These are phyloP conservation scores for Beverwykella pulmonaria DNA, from an alignment of 495 filamentous ascomycete species.

Conservation along the genomic window DNA sequence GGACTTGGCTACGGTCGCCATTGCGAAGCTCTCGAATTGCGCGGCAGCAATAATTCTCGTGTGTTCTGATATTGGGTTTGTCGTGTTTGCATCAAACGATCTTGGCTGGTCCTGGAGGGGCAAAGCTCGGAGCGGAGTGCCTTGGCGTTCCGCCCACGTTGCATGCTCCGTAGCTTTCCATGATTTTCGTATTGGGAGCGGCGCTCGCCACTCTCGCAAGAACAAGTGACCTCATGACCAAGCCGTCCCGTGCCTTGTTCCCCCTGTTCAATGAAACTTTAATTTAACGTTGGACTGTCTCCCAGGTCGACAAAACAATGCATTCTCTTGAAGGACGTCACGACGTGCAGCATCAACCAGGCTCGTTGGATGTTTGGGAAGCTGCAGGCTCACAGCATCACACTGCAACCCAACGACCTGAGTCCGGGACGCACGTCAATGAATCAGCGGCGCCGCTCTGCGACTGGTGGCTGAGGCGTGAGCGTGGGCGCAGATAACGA, in stretches of 20 bases:
- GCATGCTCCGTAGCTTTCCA: not conserved
- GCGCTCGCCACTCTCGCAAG: not conserved
- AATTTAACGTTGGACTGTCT: constrained; percentile 16
- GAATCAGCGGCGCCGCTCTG: not conserved
- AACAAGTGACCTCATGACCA: constrained; percentile 10
- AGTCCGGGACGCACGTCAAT: not conserved
- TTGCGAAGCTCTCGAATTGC: constrained; percentile 8
- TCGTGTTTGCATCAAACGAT: constrained; percentile 12
- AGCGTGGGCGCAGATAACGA: constrained; percentile 13
- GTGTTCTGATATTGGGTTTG: constrained; percentile 18
- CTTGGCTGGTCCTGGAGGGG: no score
- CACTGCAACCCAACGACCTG: not conserved
- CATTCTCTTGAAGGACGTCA: constrained; percentile 15
- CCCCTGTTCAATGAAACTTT: constrained; percentile 22
- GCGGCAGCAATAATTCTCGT: constrained; percentile 12
- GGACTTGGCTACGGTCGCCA: constrained; percentile 24
- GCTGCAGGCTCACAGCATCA: not conserved
- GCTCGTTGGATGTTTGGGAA: no score
- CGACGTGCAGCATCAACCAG: not conserved
- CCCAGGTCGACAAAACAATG: no score
- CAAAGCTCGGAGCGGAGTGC: not conserved
- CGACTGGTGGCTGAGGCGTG: constrained; percentile 4
- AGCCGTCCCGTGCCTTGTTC: not conserved
- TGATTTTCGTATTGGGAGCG: not conserved
- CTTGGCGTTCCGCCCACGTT: constrained; percentile 4